Evolutionary conservation across 2,329 filamentous ascomycete species (phyloP).

Genomic region (Mycosphaerella arachidis): DNA sequence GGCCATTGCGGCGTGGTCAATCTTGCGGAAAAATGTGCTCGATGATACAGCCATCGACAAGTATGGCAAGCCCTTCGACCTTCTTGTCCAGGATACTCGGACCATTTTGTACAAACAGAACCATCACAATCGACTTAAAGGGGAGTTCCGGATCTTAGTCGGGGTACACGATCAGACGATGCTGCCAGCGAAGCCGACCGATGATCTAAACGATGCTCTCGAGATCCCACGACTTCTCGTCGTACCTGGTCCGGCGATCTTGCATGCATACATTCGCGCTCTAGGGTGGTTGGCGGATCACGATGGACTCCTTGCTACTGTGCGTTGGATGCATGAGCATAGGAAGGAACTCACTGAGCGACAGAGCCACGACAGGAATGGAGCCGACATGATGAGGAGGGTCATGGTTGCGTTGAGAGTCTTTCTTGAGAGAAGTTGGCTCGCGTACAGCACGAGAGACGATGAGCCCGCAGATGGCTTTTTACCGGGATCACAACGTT

Average conservation of each 20-base stretch:
- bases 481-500: constrained; percentile 1
- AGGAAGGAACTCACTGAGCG: constrained; percentile 35
- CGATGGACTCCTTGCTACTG: constrained; percentile 52
- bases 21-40: neutral
- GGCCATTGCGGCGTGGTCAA: neutral
- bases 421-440: constrained; percentile 38
- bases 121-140: neutral
- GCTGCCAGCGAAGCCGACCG: neutral
- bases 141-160: constrained; percentile 14
- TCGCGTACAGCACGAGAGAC: constrained; percentile 1
- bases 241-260: constrained; percentile 43
- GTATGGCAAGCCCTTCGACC: neutral
- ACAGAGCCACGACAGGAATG: constrained; percentile 28
- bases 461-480: neutral
- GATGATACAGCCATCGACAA: neutral
- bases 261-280: constrained; percentile 60
- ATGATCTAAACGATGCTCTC: no score
- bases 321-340: constrained; percentile 56
- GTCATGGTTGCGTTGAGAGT: constrained; percentile 39
- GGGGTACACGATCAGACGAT: neutral
- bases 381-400: constrained; percentile 32
- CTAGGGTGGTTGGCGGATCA: constrained; percentile 59
- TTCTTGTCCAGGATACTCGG: neutral
- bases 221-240: constrained; percentile 36
- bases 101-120: neutral